Evolutionary conservation across 176 grass and related monocot species (phyloP).

Genomic region (Otatea glauca): DNA sequence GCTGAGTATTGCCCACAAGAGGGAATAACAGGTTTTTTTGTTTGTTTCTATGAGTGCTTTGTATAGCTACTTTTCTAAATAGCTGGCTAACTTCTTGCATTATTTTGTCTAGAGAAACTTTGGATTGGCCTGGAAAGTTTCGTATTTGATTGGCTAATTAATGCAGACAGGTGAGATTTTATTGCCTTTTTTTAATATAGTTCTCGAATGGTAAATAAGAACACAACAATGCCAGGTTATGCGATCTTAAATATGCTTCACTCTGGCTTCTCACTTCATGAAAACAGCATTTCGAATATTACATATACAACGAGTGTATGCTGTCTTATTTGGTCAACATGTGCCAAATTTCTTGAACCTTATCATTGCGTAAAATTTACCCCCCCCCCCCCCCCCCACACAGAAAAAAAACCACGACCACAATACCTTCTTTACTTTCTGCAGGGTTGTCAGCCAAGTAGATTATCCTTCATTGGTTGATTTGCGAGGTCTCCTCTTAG

Average conservation of each 20-base stretch:
- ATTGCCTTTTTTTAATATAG: not conserved
- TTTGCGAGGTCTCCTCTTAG: slow-evolving; percentile 89
- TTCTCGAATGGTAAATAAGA: slow-evolving; percentile 28
- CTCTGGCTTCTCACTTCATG: not conserved
- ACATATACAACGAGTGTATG: not conserved
- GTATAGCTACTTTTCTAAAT: slow-evolving; percentile 10
- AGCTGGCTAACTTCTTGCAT: slow-evolving; percentile 43
- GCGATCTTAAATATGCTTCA: not conserved
- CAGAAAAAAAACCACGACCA: too few relatives aligned
- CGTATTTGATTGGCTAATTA: slow-evolving; percentile 98
- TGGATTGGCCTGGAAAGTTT: slow-evolving; percentile 95
- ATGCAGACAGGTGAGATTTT: slow-evolving; percentile 86
- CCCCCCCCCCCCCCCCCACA: too few relatives aligned
- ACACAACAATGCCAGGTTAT: not conserved
- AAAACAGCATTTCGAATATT: slow-evolving; percentile 14
- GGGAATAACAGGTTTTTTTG: slow-evolving; percentile 83
- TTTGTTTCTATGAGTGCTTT: slow-evolving; percentile 38
- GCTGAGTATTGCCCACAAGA: slow-evolving; percentile 90
- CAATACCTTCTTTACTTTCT: slow-evolving; percentile 17
- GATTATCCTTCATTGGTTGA: slow-evolving; percentile 99
- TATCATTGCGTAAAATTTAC: not conserved
- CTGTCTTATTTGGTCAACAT: slow-evolving; percentile 8
- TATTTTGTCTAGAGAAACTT: slow-evolving; percentile 76
- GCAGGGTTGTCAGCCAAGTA: slow-evolving; percentile 91
- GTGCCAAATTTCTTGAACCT: not conserved